Percentiles rank a stretch among this genome's conserved stretches.
phyloP scores from a whole-genome alignment of 805 yeast genomes.

The Candida qinlingensis region DNA sequence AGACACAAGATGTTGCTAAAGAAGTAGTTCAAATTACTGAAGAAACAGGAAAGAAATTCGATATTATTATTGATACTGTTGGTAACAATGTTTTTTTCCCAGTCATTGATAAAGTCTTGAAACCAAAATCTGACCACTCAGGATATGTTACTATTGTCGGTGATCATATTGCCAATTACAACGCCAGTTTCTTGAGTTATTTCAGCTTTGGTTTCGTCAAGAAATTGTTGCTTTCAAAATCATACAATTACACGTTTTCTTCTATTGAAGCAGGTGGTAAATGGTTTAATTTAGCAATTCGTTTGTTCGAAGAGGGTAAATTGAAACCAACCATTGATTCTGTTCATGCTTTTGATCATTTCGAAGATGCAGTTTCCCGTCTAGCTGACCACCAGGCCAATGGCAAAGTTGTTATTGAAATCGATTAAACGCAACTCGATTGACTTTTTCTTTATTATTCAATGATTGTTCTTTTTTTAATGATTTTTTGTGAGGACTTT shows the following conservation, averaged over 20 bases:
- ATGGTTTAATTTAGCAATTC: slow-evolving; percentile 25
- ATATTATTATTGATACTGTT: slow-evolving; percentile 58
- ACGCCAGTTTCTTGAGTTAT: slow-evolving; percentile 6
- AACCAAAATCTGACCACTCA: slow-evolving; percentile 41
- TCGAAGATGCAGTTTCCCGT: slow-evolving; percentile 43
- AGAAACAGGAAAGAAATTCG: slow-evolving; percentile 43
- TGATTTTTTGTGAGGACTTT: no score
- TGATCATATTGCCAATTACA: slow-evolving; percentile 35
- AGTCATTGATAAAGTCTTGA: slow-evolving; percentile 37
- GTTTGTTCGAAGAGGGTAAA: slow-evolving; percentile 35
- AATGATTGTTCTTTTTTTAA: no score
- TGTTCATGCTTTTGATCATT: slow-evolving; percentile 43
- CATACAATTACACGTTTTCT: slow-evolving; percentile 25
- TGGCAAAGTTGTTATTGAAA: slow-evolving; percentile 37
- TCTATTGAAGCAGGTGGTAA: slow-evolving; percentile 19
- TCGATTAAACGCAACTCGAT: background rate
- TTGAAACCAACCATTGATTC: slow-evolving; percentile 49
- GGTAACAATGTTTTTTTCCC: slow-evolving; percentile 51
- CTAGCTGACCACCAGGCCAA: slow-evolving; percentile 43
- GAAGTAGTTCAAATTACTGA: slow-evolving; percentile 25
- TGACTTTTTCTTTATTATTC: background rate
- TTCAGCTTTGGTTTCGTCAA: slow-evolving; percentile 8
- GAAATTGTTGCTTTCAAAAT: slow-evolving; percentile 13
- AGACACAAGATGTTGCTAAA: slow-evolving; percentile 35
- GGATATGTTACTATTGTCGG: slow-evolving; percentile 54